Conservation (phyloP, 495 filamentous ascomycete genomes). For the Platismatia glauca region DNA sequence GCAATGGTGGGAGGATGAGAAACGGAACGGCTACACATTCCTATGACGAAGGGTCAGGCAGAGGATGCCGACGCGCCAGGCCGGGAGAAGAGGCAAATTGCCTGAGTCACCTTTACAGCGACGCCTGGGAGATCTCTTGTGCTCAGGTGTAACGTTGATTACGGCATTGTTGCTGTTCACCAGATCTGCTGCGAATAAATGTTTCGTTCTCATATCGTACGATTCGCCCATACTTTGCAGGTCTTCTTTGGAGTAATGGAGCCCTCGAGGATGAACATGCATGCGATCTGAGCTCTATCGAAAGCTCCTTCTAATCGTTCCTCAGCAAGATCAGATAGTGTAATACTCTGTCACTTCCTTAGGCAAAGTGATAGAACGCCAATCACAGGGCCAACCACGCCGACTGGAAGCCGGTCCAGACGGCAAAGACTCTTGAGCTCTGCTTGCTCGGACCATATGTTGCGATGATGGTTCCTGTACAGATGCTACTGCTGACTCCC, state of each 20-base stretch:
- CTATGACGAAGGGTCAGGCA: no score
- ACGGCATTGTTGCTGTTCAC: background rate
- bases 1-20: no score
- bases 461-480: conserved; percentile 1
- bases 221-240: background rate
- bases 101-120: no score
- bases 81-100: no score
- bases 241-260: conserved; percentile 30
- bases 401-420: conserved; percentile 11
- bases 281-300: conserved; percentile 3
- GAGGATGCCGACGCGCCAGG: no score
- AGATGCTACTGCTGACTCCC: background rate
- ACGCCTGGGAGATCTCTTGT: no score
- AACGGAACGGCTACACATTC: no score
- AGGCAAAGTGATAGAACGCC: conserved; percentile 3
- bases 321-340: background rate
- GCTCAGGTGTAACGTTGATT: background rate
- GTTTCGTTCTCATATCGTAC: background rate
- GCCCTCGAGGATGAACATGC: conserved; percentile 10
- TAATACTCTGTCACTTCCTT: background rate
- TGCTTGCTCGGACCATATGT: background rate
- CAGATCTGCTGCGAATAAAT: background rate
- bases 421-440: background rate
- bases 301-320: conserved; percentile 1
- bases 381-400: conserved; percentile 6